Conservation (phyloP, 2,329 filamentous ascomycete genomes). For the Hypoxylon sp. region DNA sequence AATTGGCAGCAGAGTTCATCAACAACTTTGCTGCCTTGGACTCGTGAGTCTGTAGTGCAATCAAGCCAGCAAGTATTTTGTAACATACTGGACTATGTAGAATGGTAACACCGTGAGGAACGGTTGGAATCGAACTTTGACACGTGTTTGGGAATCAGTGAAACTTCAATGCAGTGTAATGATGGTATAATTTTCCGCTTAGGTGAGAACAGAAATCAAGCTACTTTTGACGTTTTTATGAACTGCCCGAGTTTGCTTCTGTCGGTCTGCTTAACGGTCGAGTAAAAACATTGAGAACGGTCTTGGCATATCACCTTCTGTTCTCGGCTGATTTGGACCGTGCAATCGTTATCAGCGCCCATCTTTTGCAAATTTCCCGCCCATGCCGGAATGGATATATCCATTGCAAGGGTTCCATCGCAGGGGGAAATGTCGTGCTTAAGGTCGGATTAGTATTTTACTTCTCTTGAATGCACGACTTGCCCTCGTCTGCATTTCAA, state of each 20-base stretch:
- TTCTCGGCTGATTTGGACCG: constrained; percentile 46
- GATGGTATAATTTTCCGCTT: background rate
- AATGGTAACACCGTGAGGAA: background rate
- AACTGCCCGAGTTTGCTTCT: constrained; percentile 2
- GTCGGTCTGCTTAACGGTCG: constrained; percentile 18
- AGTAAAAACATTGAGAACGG: constrained; percentile 19
- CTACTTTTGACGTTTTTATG: background rate
- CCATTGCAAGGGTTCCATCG: constrained; percentile 36
- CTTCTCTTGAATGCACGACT: constrained; percentile 28
- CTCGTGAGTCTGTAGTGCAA: background rate
- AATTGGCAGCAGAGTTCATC: background rate
- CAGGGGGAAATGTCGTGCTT: constrained; percentile 36
- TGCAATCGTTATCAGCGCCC: constrained; percentile 42
- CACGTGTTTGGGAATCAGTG: background rate
- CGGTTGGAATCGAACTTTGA: background rate
- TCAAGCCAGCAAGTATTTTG: background rate
- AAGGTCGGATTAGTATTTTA: constrained; percentile 22
- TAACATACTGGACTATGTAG: background rate
- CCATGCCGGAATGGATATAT: constrained; percentile 36
- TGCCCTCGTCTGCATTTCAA: constrained; percentile 22
- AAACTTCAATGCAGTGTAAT: background rate
- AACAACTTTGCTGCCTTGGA: constrained; percentile 8
- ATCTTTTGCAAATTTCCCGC: constrained; percentile 38
- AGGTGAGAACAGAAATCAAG: background rate
- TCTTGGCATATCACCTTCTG: constrained; percentile 48